phyloP scores from a whole-genome alignment of 768 basidiomycete genomes.

The Amanita rimosa region DNA sequence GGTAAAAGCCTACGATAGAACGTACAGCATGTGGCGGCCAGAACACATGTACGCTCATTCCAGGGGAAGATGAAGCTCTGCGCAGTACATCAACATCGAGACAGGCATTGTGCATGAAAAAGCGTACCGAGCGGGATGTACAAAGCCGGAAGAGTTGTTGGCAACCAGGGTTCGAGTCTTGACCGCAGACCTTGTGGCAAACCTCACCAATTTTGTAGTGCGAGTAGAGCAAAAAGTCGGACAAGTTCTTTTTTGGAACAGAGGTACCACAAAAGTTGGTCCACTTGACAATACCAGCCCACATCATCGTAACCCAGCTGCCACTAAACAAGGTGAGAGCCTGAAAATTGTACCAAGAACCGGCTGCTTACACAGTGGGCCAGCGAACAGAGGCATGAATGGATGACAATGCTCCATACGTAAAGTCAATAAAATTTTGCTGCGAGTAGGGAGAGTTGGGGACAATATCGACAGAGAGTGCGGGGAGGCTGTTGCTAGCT shows the following conservation, averaged over 20 bases:
- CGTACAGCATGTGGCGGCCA: slow-evolving; percentile 7
- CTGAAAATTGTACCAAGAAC: neutral
- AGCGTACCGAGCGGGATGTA: neutral
- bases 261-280: slow-evolving; percentile 7
- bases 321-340: neutral
- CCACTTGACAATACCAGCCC: slow-evolving; percentile 8
- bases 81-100: neutral
- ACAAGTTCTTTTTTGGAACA: slow-evolving; percentile 5
- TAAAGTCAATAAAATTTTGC: slow-evolving; percentile 5
- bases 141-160: slow-evolving; percentile 8
- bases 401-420: slow-evolving; percentile 1
- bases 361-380: neutral
- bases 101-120: neutral
- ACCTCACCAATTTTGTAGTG: neutral
- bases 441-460: slow-evolving; percentile 4
- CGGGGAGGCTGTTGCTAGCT: slow-evolving; percentile 2
- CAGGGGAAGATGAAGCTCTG: slow-evolving; percentile 3
- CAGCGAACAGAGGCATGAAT: slow-evolving; percentile 1
- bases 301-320: neutral
- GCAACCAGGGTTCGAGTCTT: slow-evolving; percentile 8
- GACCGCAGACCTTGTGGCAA: neutral
- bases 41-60: slow-evolving; percentile 2
- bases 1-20: neutral
- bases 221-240: slow-evolving; percentile 4
- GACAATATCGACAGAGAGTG: slow-evolving; percentile 1